phyloP scores from a whole-genome alignment of 2,329 filamentous ascomycete genomes.

The Cordyceps farinosa region DNA sequence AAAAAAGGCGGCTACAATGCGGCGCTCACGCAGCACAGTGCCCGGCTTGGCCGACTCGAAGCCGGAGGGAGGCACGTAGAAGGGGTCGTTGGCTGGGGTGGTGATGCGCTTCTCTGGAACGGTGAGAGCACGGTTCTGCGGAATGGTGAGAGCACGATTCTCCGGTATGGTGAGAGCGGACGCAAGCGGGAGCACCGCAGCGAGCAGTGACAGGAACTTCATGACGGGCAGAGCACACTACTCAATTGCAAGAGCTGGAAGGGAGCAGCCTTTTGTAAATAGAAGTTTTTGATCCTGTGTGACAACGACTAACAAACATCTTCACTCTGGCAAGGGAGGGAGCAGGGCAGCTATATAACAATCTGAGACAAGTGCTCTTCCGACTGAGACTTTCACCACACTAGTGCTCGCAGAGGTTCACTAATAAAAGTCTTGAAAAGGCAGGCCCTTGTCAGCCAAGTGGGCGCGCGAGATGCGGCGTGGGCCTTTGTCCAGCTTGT shows the following conservation, averaged over 20 bases:
- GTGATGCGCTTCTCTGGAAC: background rate
- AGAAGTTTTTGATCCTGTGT: background rate
- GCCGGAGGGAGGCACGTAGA: conserved; percentile 12
- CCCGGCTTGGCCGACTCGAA: conserved; percentile 15
- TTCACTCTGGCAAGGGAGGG: background rate
- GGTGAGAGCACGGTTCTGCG: too few species aligned
- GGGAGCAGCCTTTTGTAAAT: background rate
- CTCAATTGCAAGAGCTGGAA: background rate
- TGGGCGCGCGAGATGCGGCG: background rate
- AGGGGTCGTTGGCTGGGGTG: conserved; percentile 13
- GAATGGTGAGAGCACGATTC: background rate
- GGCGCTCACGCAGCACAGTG: conserved; percentile 13
- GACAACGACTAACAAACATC: background rate
- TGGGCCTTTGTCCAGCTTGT: background rate
- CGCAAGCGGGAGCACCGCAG: conserved; percentile 8
- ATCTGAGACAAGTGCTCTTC: background rate
- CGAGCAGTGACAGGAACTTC: conserved; percentile 11
- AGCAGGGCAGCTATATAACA: background rate
- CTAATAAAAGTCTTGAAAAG: background rate
- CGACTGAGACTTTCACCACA: background rate
- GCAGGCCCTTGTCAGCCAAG: background rate
- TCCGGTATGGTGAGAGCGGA: conserved; percentile 6
- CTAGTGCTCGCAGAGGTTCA: background rate
- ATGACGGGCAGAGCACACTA: background rate
- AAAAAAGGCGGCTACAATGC: conserved; percentile 10